Evolutionary conservation across 2,329 filamentous ascomycete species (phyloP), one percentile per base, ranked within the genome.

Genomic region (Colletotrichum tofieldiae): DNA sequence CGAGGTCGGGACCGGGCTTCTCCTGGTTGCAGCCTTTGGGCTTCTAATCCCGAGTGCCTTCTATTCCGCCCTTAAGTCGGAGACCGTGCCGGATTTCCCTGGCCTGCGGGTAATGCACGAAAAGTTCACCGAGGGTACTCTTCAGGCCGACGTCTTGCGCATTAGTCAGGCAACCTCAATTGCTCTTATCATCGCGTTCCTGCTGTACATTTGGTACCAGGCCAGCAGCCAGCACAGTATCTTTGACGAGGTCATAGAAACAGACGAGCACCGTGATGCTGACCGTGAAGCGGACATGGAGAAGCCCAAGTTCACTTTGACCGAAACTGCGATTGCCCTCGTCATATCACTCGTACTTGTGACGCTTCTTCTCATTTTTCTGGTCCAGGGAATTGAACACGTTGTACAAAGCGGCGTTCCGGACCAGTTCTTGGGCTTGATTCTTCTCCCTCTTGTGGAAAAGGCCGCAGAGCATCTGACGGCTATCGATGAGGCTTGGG

Each of bases 391-490:
- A 75, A 93, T 94, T 63, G 85, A 89, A 18, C 83, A 84, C 76
- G 89, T 82, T 6, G 79, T 82, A 0, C 77, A 81, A 32, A 76
- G 73, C 18, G 79, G 78, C 1, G 74, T 83, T 0, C 78, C 79
- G 0, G 79, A 81, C 20, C 80, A 82, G 41, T 81, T 80, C 20
- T 63, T 82, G 54, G 81, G 91, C 77, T 81, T 93, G 32, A 93
- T 93, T 62, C 83, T 93, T 0, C 83, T 93, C 6, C 88, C 91
- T 3, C 82, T 93, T 2, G 92, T 93, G 1, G 92, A 93, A 77
- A 94, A 94, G 77, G 88, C 89, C 0, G 92, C 92, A 2, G 92
- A 93, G 76, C 92, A 93, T 79, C 81, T 93, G 49, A 92, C 91
- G 1, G 90, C 91, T 3, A 85, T 93, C 60, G 91, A 93, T 62